Percentiles rank a stretch among this genome's conserved stretches.
Evolutionary conservation across 768 basidiomycete genomes (phyloP).

Genomic region (Hemileccinum impolitum): DNA sequence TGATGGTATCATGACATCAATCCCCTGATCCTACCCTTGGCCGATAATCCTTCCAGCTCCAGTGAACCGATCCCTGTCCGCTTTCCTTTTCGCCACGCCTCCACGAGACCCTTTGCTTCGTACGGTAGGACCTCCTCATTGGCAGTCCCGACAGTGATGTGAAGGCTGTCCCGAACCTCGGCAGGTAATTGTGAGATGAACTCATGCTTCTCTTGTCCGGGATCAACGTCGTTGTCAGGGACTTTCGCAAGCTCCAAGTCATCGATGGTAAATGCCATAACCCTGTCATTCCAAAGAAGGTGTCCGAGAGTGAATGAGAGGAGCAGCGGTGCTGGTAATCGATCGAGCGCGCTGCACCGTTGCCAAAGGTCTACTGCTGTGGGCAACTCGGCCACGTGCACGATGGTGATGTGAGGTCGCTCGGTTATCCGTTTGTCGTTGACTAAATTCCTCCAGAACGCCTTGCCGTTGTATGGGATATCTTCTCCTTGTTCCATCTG

Average conservation of each 20-base stretch:
- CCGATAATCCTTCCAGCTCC: conserved; percentile 25
- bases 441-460: conserved; percentile 51
- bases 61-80: conserved; percentile 27
- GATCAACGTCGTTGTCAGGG: conserved; percentile 26
- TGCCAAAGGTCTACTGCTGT: conserved; percentile 44
- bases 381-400: conserved; percentile 57
- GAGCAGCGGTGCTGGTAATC: conserved; percentile 38
- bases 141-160: conserved; percentile 85
- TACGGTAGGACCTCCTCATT: conserved; percentile 50
- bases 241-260: conserved; percentile 42
- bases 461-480: conserved; percentile 27
- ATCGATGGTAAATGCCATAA: conserved; percentile 79
- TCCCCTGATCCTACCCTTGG: conserved; percentile 32
- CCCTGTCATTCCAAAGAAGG: conserved; percentile 71
- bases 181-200: conserved; percentile 49
- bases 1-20: conserved; percentile 10
- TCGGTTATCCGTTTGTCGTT: conserved; percentile 44
- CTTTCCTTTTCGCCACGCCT: conserved; percentile 44
- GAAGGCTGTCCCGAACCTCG: conserved; percentile 52
- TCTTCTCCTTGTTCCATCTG: conserved; percentile 36
- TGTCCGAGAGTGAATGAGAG: conserved; percentile 60
- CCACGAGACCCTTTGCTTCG: conserved; percentile 68
- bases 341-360: conserved; percentile 17
- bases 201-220: conserved; percentile 36
- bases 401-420: conserved; percentile 84